Evolutionary conservation across 345 rosid species (phyloP), one percentile per base, ranked within the genome.

Genomic region (Gossypioides kirkii): DNA sequence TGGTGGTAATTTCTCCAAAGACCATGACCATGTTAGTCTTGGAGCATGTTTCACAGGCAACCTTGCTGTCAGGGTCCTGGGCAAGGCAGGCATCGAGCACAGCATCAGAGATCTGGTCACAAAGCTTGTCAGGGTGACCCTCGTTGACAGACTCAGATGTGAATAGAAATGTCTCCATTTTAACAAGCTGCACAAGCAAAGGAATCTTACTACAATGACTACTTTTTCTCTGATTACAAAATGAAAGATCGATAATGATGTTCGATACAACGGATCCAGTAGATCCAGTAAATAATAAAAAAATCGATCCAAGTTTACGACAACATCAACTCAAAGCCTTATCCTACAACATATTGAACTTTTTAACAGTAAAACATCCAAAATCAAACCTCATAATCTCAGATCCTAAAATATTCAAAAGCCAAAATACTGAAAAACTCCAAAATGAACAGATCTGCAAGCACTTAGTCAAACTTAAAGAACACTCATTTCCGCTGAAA

Each of bases 401-500:
- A 61, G 76, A 73, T 73, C 80, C 58, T 4, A 42, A 10, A 17
- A 20, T 14, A 72, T 66, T 50, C 77, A 22, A 61, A 10, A 55
- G 9, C 59, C 61, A 38, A 41, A 38, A 14, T 6, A 45, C 20
- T 36, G 54, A 13, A 42, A 73, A 49, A 36, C 16, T 22, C 42
- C 47, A 14, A 53, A 67, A 68, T 20, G 3, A 61, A 11, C 75
- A 80, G 78, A 80, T 69, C 78, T 42, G 56, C 8, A 36, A 32
- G 25, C 73, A 74, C 47, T 49, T 53, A 55, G 61, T 20, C 53
- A 20, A 50, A 61, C 14, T 53, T 17, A n/a, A 53, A 53, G 38
- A 18, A 23, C 12, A 52, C 61, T 38, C 38, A 12, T 25, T 17
- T 13, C 12, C 47, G 50, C 16, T 12, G 18, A 54, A n/a, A 65